Evolutionary conservation across 805 yeast genomes (phyloP).

Genomic region (Pichia phayaonensis): DNA sequence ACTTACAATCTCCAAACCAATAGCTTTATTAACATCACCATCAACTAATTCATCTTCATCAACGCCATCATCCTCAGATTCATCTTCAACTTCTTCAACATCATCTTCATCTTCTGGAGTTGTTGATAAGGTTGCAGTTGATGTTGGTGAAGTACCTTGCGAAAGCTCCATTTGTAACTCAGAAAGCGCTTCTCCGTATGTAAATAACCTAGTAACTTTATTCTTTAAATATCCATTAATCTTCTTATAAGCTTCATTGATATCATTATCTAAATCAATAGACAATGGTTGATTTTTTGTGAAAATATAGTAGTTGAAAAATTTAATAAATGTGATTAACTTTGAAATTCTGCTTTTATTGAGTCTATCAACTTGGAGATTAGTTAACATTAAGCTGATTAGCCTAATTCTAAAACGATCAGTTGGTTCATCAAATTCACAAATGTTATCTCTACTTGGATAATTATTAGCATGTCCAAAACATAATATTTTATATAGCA

Average conservation of each 20-base stretch:
- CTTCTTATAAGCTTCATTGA: constrained; percentile 31
- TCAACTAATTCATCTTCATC: constrained; percentile 15
- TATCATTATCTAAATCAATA: constrained; percentile 36
- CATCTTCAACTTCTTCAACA: neutral
- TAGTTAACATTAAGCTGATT: constrained; percentile 36
- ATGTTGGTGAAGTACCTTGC: neutral
- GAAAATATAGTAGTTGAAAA: constrained; percentile 64
- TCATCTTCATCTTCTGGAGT: neutral
- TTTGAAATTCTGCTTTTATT: constrained; percentile 3
- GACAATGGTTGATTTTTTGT: constrained; percentile 60
- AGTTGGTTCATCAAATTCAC: constrained; percentile 51
- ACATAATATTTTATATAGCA: constrained; percentile 49
- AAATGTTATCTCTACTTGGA: constrained; percentile 38
- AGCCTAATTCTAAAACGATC: constrained; percentile 68
- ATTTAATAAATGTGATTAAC: constrained; percentile 35
- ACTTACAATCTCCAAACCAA: constrained; percentile 9
- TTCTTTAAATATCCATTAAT: constrained; percentile 11
- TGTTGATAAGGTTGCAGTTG: neutral
- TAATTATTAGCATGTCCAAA: constrained; percentile 57
- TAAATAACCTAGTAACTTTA: constrained; percentile 41
- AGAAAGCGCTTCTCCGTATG: constrained; percentile 39
- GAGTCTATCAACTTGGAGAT: constrained; percentile 11
- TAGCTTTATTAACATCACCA: constrained; percentile 15
- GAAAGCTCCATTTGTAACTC: constrained; percentile 30
- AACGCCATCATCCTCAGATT: constrained; percentile 11